phyloP scores from a whole-genome alignment of 441 rosid genomes.

The Erodium trifolium region DNA sequence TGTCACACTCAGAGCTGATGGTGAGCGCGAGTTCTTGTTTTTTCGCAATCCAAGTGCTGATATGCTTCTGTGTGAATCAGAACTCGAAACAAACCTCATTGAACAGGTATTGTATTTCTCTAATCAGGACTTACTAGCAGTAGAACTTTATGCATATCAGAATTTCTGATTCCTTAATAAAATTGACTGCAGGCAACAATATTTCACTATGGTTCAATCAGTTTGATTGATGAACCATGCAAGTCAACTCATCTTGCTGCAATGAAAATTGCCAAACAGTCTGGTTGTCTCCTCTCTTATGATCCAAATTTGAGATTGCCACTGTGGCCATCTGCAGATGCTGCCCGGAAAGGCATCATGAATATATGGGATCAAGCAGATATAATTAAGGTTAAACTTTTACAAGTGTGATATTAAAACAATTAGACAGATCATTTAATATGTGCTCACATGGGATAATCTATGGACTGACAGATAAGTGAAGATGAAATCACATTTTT shows the following conservation, averaged over 20 bases:
- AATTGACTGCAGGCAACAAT: slow-evolving; percentile 58
- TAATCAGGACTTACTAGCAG: neutral
- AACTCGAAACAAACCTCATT: slow-evolving; percentile 58
- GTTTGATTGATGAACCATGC: slow-evolving; percentile 94
- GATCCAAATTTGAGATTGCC: slow-evolving; percentile 92
- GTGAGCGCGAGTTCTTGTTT: slow-evolving; percentile 97
- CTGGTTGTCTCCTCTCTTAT: slow-evolving; percentile 81
- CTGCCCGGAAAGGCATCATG: slow-evolving; percentile 77
- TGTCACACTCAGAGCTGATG: slow-evolving; percentile 81
- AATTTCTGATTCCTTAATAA: slow-evolving; percentile 12
- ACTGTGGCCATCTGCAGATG: slow-evolving; percentile 83
- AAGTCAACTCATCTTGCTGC: slow-evolving; percentile 88
- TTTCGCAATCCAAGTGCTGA: slow-evolving; percentile 98
- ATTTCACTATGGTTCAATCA: slow-evolving; percentile 92
- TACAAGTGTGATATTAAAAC: too few species aligned
- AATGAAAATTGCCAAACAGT: slow-evolving; percentile 60
- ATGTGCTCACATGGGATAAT: slow-evolving; percentile 12
- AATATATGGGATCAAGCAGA: slow-evolving; percentile 89
- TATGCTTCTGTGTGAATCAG: slow-evolving; percentile 87
- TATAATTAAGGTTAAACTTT: slow-evolving; percentile 57
- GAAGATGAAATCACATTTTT: slow-evolving; percentile 89
- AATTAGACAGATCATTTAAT: neutral
- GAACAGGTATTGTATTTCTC: slow-evolving; percentile 39
- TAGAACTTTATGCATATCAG: neutral
- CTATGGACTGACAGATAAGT: slow-evolving; percentile 51